A percentile compares a stretch with the other conserved stretches of the same genome.
These are phyloP conservation scores for Paecilomyces variotii DNA, from an alignment of 2,329 filamentous ascomycete species.

Conservation along the genomic window DNA sequence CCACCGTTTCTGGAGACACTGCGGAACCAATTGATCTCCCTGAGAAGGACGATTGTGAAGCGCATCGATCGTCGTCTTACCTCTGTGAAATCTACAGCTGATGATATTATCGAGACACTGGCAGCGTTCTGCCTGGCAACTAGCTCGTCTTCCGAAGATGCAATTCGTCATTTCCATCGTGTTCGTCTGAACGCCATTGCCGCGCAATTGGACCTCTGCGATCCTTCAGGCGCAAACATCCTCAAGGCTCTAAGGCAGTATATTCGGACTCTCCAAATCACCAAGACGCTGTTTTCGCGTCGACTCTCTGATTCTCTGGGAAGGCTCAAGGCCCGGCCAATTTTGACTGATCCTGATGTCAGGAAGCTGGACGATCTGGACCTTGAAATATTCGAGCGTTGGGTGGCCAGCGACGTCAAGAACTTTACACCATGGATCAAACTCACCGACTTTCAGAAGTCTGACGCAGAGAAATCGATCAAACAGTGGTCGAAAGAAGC, in stretches of 20 bases:
- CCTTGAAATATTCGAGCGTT: conserved; percentile 67
- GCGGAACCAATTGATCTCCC: conserved; percentile 53
- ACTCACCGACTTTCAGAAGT: conserved; percentile 63
- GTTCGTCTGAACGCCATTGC: conserved; percentile 63
- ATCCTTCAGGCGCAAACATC: conserved; percentile 45
- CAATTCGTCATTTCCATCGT: conserved; percentile 68
- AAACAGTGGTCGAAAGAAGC: conserved; percentile 57
- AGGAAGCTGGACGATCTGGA: conserved; percentile 60
- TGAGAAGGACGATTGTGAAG: conserved; percentile 58
- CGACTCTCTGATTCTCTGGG: conserved; percentile 62
- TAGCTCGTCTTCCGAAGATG: conserved; percentile 70
- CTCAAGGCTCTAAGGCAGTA: conserved; percentile 63
- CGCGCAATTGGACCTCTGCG: conserved; percentile 49
- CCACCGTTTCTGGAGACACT: conserved; percentile 54
- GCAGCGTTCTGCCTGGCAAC: conserved; percentile 76
- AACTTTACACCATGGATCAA: conserved; percentile 83
- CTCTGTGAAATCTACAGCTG: conserved; percentile 34
- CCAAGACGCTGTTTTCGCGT: conserved; percentile 66
- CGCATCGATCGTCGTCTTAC: conserved; percentile 52
- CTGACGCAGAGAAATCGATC: conserved; percentile 54
- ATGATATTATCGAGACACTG: conserved; percentile 60
- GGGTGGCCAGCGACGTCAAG: conserved; percentile 74
- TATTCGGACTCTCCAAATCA: conserved; percentile 66
- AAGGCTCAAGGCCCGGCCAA: conserved; percentile 58
- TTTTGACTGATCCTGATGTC: conserved; percentile 65